Conservation (phyloP, 1,284 basidiomycete genomes). For the Cryptococcus sp. region DNA sequence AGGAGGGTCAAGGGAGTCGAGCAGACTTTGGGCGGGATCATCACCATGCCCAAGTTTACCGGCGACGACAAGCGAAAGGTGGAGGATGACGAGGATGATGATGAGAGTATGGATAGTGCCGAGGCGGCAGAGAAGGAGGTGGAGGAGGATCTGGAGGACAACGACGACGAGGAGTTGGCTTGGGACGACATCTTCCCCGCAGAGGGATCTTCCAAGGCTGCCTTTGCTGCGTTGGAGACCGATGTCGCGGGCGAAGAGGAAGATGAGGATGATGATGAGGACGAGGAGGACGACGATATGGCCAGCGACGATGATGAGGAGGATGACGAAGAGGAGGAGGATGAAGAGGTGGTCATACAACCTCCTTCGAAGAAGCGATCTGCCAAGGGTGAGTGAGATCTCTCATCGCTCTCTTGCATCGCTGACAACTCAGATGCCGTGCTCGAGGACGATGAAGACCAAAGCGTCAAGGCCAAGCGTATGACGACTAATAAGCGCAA, state of each 20-base stretch:
- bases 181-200: constrained; percentile 71
- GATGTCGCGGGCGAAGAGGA: constrained; percentile 46
- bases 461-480: constrained; percentile 58
- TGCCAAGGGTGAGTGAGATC: constrained; percentile 4
- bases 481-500: constrained; percentile 94
- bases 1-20: constrained; percentile 53
- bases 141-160: constrained; percentile 51
- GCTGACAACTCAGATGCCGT: constrained; percentile 14
- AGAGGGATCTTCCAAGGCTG: constrained; percentile 36
- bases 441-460: constrained; percentile 24
- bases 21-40: constrained; percentile 54
- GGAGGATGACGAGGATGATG: constrained; percentile 39
- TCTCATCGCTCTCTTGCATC: constrained; percentile 2
- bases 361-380: constrained; percentile 8
- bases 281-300: constrained; percentile 19
- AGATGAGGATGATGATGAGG: constrained; percentile 18
- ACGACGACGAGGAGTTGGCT: constrained; percentile 63
- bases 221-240: constrained; percentile 14
- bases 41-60: constrained; percentile 54
- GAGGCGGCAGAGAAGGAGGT: constrained; percentile 30
- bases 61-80: constrained; percentile 45
- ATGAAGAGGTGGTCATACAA: constrained; percentile 18
- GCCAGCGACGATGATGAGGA: constrained; percentile 28
- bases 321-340: constrained; percentile 18
- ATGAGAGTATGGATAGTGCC: constrained; percentile 34